Evolutionary conservation across 352 stramenopile species (phyloP).

Genomic region (Pythium dissimile): DNA sequence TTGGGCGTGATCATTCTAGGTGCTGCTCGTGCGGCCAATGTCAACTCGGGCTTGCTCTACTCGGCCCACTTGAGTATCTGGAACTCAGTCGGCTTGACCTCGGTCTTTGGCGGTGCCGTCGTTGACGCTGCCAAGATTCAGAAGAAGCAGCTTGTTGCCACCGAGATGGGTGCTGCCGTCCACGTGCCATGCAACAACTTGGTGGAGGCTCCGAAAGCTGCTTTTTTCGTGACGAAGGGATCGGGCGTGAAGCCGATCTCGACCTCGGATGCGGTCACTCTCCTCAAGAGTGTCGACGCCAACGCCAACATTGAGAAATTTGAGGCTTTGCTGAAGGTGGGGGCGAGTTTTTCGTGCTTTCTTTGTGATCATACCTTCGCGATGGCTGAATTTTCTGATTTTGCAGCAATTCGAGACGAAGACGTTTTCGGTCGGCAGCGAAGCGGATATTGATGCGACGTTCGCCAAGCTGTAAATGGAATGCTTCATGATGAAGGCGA

Average conservation of each 20-base stretch:
- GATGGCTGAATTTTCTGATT: background rate
- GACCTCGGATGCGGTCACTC: conserved; percentile 34
- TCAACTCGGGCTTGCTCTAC: conserved; percentile 65
- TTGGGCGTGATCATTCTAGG: conserved; percentile 8
- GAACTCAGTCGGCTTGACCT: conserved; percentile 62
- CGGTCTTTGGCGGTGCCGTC: conserved; percentile 66
- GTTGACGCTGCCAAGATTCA: conserved; percentile 46
- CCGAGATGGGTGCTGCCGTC: conserved; percentile 46
- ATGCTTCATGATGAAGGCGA: no score
- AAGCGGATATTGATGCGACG: conserved; percentile 51
- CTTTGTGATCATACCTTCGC: background rate
- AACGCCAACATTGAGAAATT: conserved; percentile 58
- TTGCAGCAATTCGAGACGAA: conserved; percentile 49
- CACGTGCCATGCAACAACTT: conserved; percentile 80
- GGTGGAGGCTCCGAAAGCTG: conserved; percentile 56
- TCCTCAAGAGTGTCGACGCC: conserved; percentile 51
- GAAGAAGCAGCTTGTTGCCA: conserved; percentile 56
- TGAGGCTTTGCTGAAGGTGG: conserved; percentile 54
- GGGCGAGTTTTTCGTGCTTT: no score
- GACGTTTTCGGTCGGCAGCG: conserved; percentile 60
- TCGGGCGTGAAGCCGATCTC: conserved; percentile 65
- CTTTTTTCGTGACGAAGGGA: conserved; percentile 62
- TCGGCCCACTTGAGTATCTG: conserved; percentile 68
- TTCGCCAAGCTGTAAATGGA: conserved; percentile 61
- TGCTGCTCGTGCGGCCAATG: conserved; percentile 46